These are phyloP conservation scores for Guyanaporus albipodus DNA, from an alignment of 768 basidiomycete species.

Conservation along the genomic window DNA sequence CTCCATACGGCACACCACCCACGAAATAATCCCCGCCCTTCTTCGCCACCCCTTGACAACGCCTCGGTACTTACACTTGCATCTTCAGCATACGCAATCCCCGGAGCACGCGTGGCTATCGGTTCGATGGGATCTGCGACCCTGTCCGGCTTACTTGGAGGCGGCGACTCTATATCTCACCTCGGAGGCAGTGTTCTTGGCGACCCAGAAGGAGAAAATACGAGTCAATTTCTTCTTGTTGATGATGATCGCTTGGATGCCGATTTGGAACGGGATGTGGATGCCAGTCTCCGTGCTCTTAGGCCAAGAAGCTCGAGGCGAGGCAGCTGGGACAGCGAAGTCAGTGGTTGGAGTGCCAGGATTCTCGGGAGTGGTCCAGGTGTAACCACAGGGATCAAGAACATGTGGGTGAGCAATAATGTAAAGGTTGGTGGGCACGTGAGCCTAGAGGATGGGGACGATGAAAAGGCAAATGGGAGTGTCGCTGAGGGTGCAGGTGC, in stretches of 20 bases:
- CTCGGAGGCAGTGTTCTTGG: conserved; percentile 57
- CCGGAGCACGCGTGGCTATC: conserved; percentile 48
- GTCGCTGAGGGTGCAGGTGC: conserved; percentile 14
- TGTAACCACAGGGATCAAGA: conserved; percentile 49
- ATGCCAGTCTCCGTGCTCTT: conserved; percentile 88
- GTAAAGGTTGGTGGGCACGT: conserved; percentile 51
- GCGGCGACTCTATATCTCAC: conserved; percentile 65
- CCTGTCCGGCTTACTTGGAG: conserved; percentile 49
- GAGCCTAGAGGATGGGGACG: conserved; percentile 42
- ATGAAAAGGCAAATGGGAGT: conserved; percentile 29
- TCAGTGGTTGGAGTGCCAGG: conserved; percentile 82
- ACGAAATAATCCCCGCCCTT: conserved; percentile 91
- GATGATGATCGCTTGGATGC: conserved; percentile 61
- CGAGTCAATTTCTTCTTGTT: conserved; percentile 61
- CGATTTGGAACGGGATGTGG: conserved; percentile 58
- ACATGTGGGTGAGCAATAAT: conserved; percentile 59
- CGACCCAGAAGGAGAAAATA: conserved; percentile 55
- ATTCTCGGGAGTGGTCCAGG: conserved; percentile 46
- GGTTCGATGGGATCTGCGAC: conserved; percentile 42
- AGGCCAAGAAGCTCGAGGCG: conserved; percentile 80
- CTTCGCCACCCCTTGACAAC: conserved; percentile 86
- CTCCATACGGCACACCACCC: conserved; percentile 91
- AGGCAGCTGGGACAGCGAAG: conserved; percentile 90
- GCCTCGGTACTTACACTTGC: conserved; percentile 92
- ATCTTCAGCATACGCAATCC: conserved; percentile 83